Evolutionary conservation across 2,329 filamentous ascomycete genomes (phyloP), one percentile per base, ranked within the genome.

Genomic region (Stagonosporopsis rhizophila): DNA sequence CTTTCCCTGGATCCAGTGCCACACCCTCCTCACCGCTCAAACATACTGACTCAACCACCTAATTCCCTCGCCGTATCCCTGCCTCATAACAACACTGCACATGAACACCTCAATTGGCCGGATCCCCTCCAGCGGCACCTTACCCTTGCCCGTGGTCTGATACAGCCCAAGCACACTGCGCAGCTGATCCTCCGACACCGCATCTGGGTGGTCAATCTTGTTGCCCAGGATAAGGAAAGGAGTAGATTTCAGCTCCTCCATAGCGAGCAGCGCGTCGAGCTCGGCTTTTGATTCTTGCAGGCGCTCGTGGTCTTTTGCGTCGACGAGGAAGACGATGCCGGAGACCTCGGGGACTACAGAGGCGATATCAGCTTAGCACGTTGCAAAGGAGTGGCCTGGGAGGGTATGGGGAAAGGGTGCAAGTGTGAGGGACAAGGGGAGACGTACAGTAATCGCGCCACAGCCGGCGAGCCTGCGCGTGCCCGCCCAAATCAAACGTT

Each of bases 121-220:
- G 44, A 74, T 74, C 19, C 72, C 72, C 67, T 75, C 72, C 15
- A 74, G 68, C 44, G 72, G 70, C 44, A 75, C 72, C 59, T 74
- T 74, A 59, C 72, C 72, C 68, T 75, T 75, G 51, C 72, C 72
- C 8, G 72, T 75, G 23, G 72, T 75, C 64, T 98, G 94, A 81
- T 96, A 98, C 72, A 99, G 81, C 61, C 95, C 95, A 56, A 99
- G 84, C 77, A 93, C 90, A 76, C 94, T 89, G 78, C 95, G 87
- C 74, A 98, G 85, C 82, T 97, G 92, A 71, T 98, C 94, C 84
- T 99, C 95, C 65, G 90, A 94, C 51, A 98, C 89, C 61, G 95
- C 95, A 68, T 96, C 90, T 50, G 93, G 93, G 82, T 98, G 93
- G 79, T 99, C 95, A 78, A 99, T 99, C 87, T 99, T 99, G 87